Conservation (phyloP, 306 rosid species). For the Acacia confusa region DNA sequence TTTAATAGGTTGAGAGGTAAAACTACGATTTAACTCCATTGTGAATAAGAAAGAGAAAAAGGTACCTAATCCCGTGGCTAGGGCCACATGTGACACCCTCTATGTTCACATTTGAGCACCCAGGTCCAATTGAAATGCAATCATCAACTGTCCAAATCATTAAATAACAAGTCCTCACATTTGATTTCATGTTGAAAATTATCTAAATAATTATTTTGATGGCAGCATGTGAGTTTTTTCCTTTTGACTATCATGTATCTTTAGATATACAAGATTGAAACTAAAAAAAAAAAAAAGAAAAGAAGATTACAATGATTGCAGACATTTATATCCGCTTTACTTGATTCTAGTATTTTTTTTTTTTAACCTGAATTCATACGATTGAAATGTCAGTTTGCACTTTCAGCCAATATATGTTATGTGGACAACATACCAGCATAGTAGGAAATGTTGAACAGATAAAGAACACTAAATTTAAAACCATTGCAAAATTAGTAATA, state of each 20-base stretch:
- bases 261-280: not conserved
- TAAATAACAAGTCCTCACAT: too few species aligned
- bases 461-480: not conserved
- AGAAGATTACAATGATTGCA: not conserved
- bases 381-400: not conserved
- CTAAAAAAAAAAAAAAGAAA: too few species aligned
- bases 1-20: not conserved
- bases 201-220: not conserved
- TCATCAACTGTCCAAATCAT: slow-evolving; percentile 75
- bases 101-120: slow-evolving; percentile 75
- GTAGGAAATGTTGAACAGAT: not conserved
- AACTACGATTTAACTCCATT: not conserved
- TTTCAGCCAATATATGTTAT: not conserved
- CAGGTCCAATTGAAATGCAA: slow-evolving; percentile 91
- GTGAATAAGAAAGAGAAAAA: not conserved
- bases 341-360: not conserved
- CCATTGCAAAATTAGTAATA: not conserved
- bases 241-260: not conserved
- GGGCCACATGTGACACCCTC: slow-evolving; percentile 91
- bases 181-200: not conserved
- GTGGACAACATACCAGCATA: not conserved
- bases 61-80: slow-evolving; percentile 95
- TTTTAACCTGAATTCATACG: not conserved
- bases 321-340: not conserved
- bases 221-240: not conserved